Base-by-base conservation (phyloP, 495 filamentous ascomycete genomes). In the Aspergillus saccharolyticus region DNA sequence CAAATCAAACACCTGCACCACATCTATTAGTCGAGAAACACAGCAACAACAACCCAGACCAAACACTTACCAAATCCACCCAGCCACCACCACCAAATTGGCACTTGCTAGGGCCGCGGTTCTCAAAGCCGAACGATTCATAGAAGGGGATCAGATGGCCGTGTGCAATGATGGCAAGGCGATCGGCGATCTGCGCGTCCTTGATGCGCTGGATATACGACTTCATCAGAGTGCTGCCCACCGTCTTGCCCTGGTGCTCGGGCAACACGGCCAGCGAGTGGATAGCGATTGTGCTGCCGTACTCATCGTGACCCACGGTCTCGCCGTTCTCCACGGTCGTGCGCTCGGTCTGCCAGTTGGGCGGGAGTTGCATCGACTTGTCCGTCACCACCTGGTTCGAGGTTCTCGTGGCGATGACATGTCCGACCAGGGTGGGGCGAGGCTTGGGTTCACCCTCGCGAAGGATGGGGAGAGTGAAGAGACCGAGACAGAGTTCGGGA, bases 231-330 rank as follows among this genome's bases (percentile, higher is more conserved):
- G 85, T 85, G 63, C 81, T 84, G n/a, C 88, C 93, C 7, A 96
- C 71, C 10, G 87, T 86, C 54, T 83, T 82, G 39, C 83, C 74
- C 57, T 96, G 92, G 44, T 90, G 84, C 57, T 84, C 78, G 0
- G 88, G 89, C 33, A 87, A 74, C 20, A 96, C 87, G 16, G 88
- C 89, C 0, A 97, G 75, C 0, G 89, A 93, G 66, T 96, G 92
- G 39, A 96, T 67, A 18, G 82, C 88, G 53, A 97, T 74, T 2
- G 90, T 94, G 39, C 82, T 63, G 30, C 91, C 91, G 2, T 68
- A 66, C 55, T 91, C 87, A 52, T 88, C 80, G 66, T 96, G 89
- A 42, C 84, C 84, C 24, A 79, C 61, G 4, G 63, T 64, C 51
- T 75, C 60, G 42, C 60, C 67, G 19, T 76, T 60, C 45, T 74